These are phyloP conservation scores for Anthracocystis walkeri DNA, from an alignment of 1,284 basidiomycete species.

Conservation along the genomic window DNA sequence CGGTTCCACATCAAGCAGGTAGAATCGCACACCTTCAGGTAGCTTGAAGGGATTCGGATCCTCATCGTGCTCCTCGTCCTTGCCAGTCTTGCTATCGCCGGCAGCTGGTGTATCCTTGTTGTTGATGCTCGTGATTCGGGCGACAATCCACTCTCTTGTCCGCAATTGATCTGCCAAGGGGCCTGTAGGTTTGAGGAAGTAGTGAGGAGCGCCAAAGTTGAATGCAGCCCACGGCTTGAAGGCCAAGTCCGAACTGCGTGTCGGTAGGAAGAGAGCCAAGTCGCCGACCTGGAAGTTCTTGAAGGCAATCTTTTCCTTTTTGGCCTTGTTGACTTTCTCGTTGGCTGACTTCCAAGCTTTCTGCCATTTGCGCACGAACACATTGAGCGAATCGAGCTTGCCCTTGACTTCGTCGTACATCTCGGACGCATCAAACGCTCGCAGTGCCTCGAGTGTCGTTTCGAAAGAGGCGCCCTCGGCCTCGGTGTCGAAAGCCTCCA, in stretches of 20 bases:
- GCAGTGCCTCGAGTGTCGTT: slow-evolving; percentile 72
- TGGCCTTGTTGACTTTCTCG: slow-evolving; percentile 79
- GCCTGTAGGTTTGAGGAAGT: slow-evolving; percentile 85
- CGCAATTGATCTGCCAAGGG: slow-evolving; percentile 78
- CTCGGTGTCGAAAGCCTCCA: slow-evolving; percentile 55
- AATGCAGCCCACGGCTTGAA: slow-evolving; percentile 64
- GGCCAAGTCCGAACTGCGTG: slow-evolving; percentile 81
- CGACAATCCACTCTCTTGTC: slow-evolving; percentile 86
- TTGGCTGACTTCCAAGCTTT: slow-evolving; percentile 81
- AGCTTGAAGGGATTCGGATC: slow-evolving; percentile 73
- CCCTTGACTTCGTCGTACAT: slow-evolving; percentile 86
- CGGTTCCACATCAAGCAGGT: slow-evolving; percentile 91
- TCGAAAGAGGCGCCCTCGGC: slow-evolving; percentile 41
- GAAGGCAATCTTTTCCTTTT: slow-evolving; percentile 72
- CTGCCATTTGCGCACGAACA: slow-evolving; percentile 92
- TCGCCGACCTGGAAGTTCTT: slow-evolving; percentile 72
- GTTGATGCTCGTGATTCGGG: slow-evolving; percentile 86
- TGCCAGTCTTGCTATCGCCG: slow-evolving; percentile 10
- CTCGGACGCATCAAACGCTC: slow-evolving; percentile 77
- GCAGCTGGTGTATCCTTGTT: slow-evolving; percentile 75
- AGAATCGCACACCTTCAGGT: slow-evolving; percentile 90
- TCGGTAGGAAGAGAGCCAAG: slow-evolving; percentile 93
- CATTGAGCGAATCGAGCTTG: slow-evolving; percentile 74
- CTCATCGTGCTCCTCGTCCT: slow-evolving; percentile 12
- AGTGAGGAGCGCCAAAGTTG: slow-evolving; percentile 87